Conservation (phyloP, 176 grass and related monocot species). For the Zizania latifolia region DNA sequence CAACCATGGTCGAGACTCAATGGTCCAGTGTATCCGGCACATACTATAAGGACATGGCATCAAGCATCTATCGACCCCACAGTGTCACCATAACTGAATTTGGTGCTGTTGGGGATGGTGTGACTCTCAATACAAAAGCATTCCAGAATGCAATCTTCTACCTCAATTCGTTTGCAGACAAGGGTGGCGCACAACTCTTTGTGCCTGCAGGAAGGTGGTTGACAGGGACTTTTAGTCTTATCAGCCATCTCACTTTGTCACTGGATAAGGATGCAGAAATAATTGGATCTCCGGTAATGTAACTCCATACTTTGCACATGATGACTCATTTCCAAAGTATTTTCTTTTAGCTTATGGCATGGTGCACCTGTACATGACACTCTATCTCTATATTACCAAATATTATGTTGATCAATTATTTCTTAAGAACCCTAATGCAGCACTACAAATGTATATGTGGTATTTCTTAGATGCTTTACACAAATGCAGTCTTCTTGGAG, state of each 20-base stretch:
- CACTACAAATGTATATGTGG: background rate
- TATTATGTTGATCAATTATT: background rate
- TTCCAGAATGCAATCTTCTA: slow-evolving; percentile 99
- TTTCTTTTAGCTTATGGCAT: background rate
- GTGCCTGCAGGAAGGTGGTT: slow-evolving; percentile 95
- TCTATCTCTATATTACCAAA: background rate
- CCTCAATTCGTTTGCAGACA: slow-evolving; percentile 95
- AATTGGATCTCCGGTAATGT: slow-evolving; percentile 76
- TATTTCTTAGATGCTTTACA: background rate
- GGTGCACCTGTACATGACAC: background rate
- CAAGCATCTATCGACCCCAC: slow-evolving; percentile 65
- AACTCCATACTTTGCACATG: background rate
- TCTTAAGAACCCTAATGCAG: background rate
- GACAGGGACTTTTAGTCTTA: slow-evolving; percentile 88
- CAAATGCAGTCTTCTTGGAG: background rate
- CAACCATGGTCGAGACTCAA: slow-evolving; percentile 24
- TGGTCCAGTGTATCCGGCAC: slow-evolving; percentile 34
- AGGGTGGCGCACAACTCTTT: slow-evolving; percentile 84
- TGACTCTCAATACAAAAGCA: slow-evolving; percentile 87
- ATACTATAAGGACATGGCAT: slow-evolving; percentile 75
- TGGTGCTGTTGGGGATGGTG: slow-evolving; percentile 81
- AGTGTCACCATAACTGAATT: slow-evolving; percentile 95
- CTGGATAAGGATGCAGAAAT: slow-evolving; percentile 83
- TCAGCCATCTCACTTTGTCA: slow-evolving; percentile 90
- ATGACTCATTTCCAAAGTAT: background rate